phyloP scores from a whole-genome alignment of 2,329 filamentous ascomycete genomes.

The Fusarium odoratissimum region DNA sequence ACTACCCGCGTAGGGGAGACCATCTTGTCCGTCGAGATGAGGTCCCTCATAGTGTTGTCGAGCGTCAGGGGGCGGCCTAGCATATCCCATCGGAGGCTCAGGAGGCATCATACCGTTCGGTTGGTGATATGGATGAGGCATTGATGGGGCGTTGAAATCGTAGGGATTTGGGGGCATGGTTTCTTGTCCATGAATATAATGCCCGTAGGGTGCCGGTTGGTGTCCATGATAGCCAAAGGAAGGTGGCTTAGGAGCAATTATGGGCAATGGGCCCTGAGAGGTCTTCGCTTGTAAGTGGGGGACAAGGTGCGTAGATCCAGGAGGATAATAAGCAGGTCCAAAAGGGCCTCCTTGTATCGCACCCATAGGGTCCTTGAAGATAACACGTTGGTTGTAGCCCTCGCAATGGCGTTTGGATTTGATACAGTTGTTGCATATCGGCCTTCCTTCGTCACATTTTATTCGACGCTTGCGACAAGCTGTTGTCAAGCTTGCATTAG shows the following conservation, averaged over 20 bases:
- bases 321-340: conserved; percentile 56
- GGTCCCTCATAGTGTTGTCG: conserved; percentile 28
- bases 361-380: conserved; percentile 76
- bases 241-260: conserved; percentile 65
- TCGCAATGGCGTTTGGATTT: conserved; percentile 88
- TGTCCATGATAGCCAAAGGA: conserved; percentile 48
- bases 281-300: conserved; percentile 51
- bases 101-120: conserved; percentile 20
- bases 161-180: conserved; percentile 28
- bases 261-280: conserved; percentile 52
- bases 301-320: conserved; percentile 50
- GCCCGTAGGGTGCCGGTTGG: conserved; percentile 23
- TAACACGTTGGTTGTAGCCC: conserved; percentile 83
- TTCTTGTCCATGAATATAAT: conserved; percentile 33
- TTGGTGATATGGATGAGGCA: conserved; percentile 29
- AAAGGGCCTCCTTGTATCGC: conserved; percentile 59
- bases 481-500: conserved; percentile 52
- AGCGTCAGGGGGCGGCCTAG: conserved; percentile 23
- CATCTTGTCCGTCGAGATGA: conserved; percentile 18
- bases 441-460: conserved; percentile 93
- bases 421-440: conserved; percentile 84
- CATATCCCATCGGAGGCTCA: conserved; percentile 25
- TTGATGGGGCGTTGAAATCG: conserved; percentile 34
- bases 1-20: conserved; percentile 8
- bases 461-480: conserved; percentile 94